A percentile compares a stretch with the other conserved stretches of the same genome.
phyloP scores from a whole-genome alignment of 2,329 filamentous ascomycete species.

The Penicillium italicum region DNA sequence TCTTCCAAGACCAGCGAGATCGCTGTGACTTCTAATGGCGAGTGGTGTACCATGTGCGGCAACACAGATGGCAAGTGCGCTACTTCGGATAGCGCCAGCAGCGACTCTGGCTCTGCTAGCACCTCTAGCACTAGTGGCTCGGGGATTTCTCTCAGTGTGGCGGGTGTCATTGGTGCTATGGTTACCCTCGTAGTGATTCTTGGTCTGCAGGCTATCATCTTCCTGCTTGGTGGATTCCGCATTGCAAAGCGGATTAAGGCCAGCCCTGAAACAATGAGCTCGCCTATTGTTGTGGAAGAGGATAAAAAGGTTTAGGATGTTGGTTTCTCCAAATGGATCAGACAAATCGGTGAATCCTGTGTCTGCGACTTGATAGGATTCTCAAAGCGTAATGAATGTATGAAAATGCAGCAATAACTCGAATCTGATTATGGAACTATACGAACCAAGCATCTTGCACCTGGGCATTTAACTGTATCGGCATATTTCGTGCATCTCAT shows the following conservation, averaged over 20 bases:
- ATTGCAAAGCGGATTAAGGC: slow-evolving; percentile 52
- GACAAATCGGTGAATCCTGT: too few relatives aligned
- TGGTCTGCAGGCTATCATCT: slow-evolving; percentile 51
- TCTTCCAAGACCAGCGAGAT: slow-evolving; percentile 60
- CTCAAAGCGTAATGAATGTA: slow-evolving; percentile 6
- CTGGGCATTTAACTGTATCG: background rate
- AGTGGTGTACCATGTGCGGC: slow-evolving; percentile 75
- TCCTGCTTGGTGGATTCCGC: slow-evolving; percentile 56
- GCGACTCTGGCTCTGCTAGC: slow-evolving; percentile 24
- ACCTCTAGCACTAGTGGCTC: slow-evolving; percentile 19
- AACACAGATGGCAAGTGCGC: slow-evolving; percentile 67
- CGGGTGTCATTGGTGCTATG: slow-evolving; percentile 74
- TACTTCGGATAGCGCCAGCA: slow-evolving; percentile 22
- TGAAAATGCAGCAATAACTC: slow-evolving; percentile 5
- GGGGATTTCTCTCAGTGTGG: slow-evolving; percentile 65
- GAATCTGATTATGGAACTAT: background rate
- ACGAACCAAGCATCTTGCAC: background rate
- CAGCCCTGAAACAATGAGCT: slow-evolving; percentile 9
- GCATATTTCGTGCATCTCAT: too few relatives aligned
- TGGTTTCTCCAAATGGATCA: background rate
- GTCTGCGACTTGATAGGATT: slow-evolving; percentile 7
- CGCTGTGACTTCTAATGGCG: slow-evolving; percentile 58
- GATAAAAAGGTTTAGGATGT: slow-evolving; percentile 20
- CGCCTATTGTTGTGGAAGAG: slow-evolving; percentile 9
- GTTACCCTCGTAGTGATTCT: slow-evolving; percentile 64